Evolutionary conservation across 108 stramenopile species (phyloP), one percentile per base, ranked within the genome.

Genomic region (Epipyxis sp.): DNA sequence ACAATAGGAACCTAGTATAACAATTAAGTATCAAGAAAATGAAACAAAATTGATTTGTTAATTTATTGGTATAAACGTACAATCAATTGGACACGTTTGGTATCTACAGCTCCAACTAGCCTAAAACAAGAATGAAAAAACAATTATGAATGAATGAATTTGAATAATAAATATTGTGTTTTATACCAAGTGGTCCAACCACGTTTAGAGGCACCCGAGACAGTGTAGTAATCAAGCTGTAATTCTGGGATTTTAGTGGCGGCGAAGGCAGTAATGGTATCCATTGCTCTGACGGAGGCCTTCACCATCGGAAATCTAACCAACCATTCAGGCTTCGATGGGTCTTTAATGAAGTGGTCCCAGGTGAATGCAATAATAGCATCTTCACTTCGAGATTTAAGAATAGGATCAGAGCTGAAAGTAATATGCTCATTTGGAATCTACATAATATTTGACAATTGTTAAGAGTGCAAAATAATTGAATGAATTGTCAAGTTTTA

Each of bases 111-210:
- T 10, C 78, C 82, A 34, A 69, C 59, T 40, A 79, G n/a, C n/a
- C n/a, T n/a, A n/a, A n/a, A n/a, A n/a, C n/a, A n/a, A n/a, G n/a
- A n/a, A n/a, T n/a, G n/a, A n/a, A n/a, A n/a, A n/a, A n/a, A n/a
- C n/a, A n/a, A n/a, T n/a, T n/a, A n/a, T n/a, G n/a, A n/a, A n/a
- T n/a, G n/a, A n/a, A n/a, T n/a, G n/a, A n/a, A n/a, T n/a, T n/a
- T n/a, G n/a, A n/a, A n/a, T n/a, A n/a, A n/a, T n/a, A n/a, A n/a
- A n/a, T n/a, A n/a, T n/a, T n/a, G n/a, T n/a, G n/a, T n/a, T n/a
- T n/a, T n/a, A n/a, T n/a, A 59, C 82, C 82, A 83, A 0, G 82
- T 83, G n/a, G 69, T 80, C 78, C 78, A 83, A 25, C 82, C 82
- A 20, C 82, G 69, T 65, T 83, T 83, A 59, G 77, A 78, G 25